Percentiles rank a stretch among this genome's conserved stretches.
Evolutionary conservation across 129 eudicot genomes (phyloP).

Genomic region (Artemisia tridentata): DNA sequence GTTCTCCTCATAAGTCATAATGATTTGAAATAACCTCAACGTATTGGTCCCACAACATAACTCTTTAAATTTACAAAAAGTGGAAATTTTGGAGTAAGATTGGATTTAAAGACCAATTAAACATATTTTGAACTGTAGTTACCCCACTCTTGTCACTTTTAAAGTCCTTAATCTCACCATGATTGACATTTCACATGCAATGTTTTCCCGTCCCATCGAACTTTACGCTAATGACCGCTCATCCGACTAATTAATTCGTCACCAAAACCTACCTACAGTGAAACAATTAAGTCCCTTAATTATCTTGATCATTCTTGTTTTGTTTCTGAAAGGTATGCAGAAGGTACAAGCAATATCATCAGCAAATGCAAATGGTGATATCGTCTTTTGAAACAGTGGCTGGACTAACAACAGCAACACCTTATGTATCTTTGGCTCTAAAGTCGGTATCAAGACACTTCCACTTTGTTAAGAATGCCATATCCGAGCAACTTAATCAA

Average conservation of each 20-base stretch:
- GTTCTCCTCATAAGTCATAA: slow-evolving; percentile 2
- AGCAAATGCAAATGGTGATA: slow-evolving; percentile 80
- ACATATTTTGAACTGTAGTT: slow-evolving; percentile 41
- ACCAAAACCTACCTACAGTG: background rate
- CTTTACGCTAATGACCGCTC: slow-evolving; percentile 17
- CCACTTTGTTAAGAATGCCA: slow-evolving; percentile 61
- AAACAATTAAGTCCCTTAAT: background rate
- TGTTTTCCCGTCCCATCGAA: slow-evolving; percentile 30
- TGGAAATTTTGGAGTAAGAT: slow-evolving; percentile 7
- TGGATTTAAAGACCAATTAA: slow-evolving; percentile 17
- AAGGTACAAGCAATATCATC: slow-evolving; percentile 84
- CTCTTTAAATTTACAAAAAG: slow-evolving; percentile 2
- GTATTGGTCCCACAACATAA: background rate
- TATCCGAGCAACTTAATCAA: slow-evolving; percentile 60
- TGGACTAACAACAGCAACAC: slow-evolving; percentile 74
- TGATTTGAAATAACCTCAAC: background rate
- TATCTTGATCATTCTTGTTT: slow-evolving; percentile 6
- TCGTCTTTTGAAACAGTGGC: slow-evolving; percentile 81
- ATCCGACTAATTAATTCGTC: background rate
- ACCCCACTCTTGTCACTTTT: slow-evolving; percentile 43
- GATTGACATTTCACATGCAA: slow-evolving; percentile 42
- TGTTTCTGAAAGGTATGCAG: slow-evolving; percentile 50
- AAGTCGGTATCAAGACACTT: slow-evolving; percentile 69
- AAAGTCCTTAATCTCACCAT: slow-evolving; percentile 31
- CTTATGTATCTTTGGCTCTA: slow-evolving; percentile 62